Evolutionary conservation across 257 asterid species (phyloP).

Genomic region (Paraleonurus japonicus): DNA sequence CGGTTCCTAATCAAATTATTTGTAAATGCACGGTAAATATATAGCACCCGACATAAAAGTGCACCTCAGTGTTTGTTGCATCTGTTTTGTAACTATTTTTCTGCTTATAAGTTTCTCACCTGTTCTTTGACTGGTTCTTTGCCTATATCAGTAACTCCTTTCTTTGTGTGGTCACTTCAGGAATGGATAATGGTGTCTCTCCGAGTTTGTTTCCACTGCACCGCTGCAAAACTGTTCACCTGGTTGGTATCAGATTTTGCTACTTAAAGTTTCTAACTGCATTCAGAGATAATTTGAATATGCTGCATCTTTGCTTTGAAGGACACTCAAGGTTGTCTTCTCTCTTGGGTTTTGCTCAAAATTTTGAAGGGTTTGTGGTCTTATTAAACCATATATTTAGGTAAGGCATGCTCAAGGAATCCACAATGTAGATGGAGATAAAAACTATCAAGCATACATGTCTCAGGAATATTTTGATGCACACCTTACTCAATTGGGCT

Average conservation of each 20-base stretch:
- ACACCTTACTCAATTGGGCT: conserved; percentile 84
- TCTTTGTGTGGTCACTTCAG: conserved; percentile 32
- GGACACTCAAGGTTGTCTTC: conserved; percentile 42
- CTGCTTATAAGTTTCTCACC: neutral
- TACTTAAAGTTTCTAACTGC: conserved; percentile 27
- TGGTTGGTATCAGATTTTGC: conserved; percentile 59
- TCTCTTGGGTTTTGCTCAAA: conserved; percentile 42
- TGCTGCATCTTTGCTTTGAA: conserved; percentile 38
- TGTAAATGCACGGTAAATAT: neutral
- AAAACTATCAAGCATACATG: conserved; percentile 70
- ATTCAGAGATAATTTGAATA: conserved; percentile 41
- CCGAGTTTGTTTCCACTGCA: conserved; percentile 76
- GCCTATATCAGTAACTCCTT: neutral
- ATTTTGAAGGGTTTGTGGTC: conserved; percentile 44
- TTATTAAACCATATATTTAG: conserved; percentile 50
- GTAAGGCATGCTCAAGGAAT: conserved; percentile 98
- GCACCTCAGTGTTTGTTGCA: neutral
- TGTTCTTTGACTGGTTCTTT: neutral
- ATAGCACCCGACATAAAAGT: neutral
- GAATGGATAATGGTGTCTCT: conserved; percentile 57
- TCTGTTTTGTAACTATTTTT: neutral
- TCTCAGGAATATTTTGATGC: conserved; percentile 87
- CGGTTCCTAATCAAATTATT: neutral
- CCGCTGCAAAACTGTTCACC: conserved; percentile 87
- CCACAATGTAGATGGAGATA: conserved; percentile 87